phyloP scores from a whole-genome alignment of 768 basidiomycete species.

The Crassisporium funariophilum region DNA sequence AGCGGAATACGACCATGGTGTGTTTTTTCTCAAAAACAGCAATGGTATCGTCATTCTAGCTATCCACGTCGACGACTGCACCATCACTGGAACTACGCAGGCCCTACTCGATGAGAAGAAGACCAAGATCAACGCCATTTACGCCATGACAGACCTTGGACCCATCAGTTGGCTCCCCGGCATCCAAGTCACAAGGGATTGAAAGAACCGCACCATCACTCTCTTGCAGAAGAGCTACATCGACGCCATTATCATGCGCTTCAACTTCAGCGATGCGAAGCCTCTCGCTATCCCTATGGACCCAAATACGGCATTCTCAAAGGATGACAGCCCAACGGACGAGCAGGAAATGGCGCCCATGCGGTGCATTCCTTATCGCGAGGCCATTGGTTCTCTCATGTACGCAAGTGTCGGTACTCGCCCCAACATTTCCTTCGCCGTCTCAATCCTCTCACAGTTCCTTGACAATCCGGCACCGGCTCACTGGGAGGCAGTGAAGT shows the following conservation, averaged over 20 bases:
- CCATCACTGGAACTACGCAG: conserved; percentile 13
- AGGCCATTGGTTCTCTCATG: conserved; percentile 33
- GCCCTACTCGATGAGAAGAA: conserved; percentile 16
- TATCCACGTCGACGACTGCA: conserved; percentile 29
- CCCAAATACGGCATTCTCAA: conserved; percentile 16
- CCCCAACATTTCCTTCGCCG: conserved; percentile 26
- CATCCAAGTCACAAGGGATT: conserved; percentile 18
- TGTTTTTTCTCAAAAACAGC: conserved; percentile 10
- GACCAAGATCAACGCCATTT: conserved; percentile 6
- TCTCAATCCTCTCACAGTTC: conserved; percentile 31
- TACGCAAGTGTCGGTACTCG: conserved; percentile 21
- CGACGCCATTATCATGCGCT: conserved; percentile 29
- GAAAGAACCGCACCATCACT: conserved; percentile 20
- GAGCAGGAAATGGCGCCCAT: conserved; percentile 18
- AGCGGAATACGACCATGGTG: conserved; percentile 20
- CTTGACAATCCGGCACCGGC: conserved; percentile 26
- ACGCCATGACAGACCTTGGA: conserved; percentile 24
- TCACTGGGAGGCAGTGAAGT: conserved; percentile 31
- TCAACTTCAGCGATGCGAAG: conserved; percentile 26
- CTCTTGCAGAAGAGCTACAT: conserved; percentile 35
- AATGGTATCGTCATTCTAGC: conserved; percentile 16
- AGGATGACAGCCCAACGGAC: conserved; percentile 16
- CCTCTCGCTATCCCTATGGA: conserved; percentile 30
- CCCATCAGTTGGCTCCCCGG: conserved; percentile 25
- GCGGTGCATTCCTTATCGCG: conserved; percentile 21